Percentiles rank a stretch among this genome's conserved stretches.
Conservation (phyloP, 2,329 filamentous ascomycete species). For the Alternaria longipes region DNA sequence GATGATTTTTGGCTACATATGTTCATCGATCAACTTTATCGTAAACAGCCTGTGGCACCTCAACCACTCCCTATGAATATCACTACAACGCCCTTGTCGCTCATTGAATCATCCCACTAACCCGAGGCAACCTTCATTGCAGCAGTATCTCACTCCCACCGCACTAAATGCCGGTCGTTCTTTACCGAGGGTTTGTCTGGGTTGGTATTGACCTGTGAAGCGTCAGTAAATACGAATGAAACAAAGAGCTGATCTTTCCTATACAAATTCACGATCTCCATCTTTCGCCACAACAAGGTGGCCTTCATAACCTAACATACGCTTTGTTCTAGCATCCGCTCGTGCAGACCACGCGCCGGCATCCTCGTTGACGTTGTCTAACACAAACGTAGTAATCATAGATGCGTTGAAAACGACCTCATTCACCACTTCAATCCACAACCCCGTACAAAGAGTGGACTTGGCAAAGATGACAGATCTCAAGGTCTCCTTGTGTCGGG, state of each 20-base stretch:
- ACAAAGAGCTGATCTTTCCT: not conserved
- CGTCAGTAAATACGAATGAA: not conserved
- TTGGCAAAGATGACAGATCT: constrained; percentile 19
- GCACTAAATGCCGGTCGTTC: not conserved
- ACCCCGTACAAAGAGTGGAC: constrained; percentile 28
- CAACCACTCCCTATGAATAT: no score
- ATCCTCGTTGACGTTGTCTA: constrained; percentile 35
- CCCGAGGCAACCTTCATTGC: no score
- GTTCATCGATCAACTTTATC: no score
- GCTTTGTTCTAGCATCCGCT: not conserved
- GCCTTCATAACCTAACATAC: constrained; percentile 23
- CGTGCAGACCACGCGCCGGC: not conserved
- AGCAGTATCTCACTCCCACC: not conserved
- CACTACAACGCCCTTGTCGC: not conserved
- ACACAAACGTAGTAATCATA: constrained; percentile 23
- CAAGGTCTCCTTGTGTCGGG: constrained; percentile 34
- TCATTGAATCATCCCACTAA: not conserved
- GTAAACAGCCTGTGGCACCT: no score
- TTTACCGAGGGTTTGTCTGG: constrained; percentile 15
- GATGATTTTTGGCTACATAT: no score
- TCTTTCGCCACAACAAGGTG: constrained; percentile 8
- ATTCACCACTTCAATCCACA: constrained; percentile 40
- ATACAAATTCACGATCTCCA: constrained; percentile 29
- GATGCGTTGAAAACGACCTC: constrained; percentile 33
- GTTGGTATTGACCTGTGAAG: constrained; percentile 11